Percentiles rank a stretch among this genome's conserved stretches.
phyloP scores from a whole-genome alignment of 768 basidiomycete genomes.

The Trametes villosa region DNA sequence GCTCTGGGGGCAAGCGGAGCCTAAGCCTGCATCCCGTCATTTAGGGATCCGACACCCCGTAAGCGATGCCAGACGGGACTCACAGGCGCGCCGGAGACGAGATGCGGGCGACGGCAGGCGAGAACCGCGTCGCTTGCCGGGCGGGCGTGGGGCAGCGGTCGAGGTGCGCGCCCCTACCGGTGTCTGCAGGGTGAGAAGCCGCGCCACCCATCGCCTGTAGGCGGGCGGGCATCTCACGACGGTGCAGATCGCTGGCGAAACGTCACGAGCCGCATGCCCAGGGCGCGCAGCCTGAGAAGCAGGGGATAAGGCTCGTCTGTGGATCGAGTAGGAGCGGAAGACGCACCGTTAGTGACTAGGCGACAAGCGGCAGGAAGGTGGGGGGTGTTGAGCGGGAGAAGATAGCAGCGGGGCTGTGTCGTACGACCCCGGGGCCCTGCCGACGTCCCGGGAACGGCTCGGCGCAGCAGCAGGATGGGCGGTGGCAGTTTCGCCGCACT shows the following conservation, averaged over 20 bases:
- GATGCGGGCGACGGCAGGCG: not conserved
- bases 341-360: not conserved
- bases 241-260: slow-evolving; percentile 7
- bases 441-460: slow-evolving; percentile 2
- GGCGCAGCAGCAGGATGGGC: not conserved
- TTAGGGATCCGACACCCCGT: not conserved
- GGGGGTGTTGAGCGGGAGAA: slow-evolving; percentile 4
- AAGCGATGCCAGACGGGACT: not conserved
- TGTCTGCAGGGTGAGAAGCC: not conserved
- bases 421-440: not conserved
- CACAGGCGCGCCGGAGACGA: slow-evolving; percentile 2
- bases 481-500: slow-evolving; percentile 4
- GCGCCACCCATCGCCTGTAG: not conserved
- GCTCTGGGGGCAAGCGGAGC: not conserved
- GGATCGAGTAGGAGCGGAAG: not conserved
- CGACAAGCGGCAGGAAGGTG: not conserved
- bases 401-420: slow-evolving; percentile 13
- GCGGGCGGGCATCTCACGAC: slow-evolving; percentile 9
- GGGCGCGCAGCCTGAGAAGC: slow-evolving; percentile 6
- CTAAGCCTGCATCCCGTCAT: not conserved
- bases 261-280: not conserved
- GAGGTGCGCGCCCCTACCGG: not conserved
- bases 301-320: slow-evolving; percentile 2
- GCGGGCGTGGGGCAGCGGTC: not conserved
- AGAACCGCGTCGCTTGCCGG: not conserved